A percentile compares a stretch with the other conserved stretches of the same genome.
phyloP scores from a whole-genome alignment of 495 filamentous ascomycete species.

The Endocarpon pusillum region DNA sequence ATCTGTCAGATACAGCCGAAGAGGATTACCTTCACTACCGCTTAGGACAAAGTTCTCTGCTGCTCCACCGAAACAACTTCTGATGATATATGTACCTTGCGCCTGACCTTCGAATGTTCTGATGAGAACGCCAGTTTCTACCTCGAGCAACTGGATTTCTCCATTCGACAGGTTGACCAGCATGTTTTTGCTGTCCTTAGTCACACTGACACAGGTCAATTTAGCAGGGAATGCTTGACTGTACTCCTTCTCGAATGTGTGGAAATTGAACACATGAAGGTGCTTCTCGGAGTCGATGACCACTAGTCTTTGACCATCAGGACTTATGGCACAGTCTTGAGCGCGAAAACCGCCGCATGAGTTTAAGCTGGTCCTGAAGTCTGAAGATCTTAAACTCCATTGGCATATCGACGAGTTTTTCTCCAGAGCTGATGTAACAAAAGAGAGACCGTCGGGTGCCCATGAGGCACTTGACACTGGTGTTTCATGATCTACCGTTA shows the following conservation, averaged over 20 bases:
- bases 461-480: slow-evolving; percentile 77
- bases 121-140: slow-evolving; percentile 54
- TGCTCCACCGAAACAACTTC: slow-evolving; percentile 73
- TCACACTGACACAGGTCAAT: slow-evolving; percentile 65
- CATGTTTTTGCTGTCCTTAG: slow-evolving; percentile 56
- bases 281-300: slow-evolving; percentile 52
- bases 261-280: slow-evolving; percentile 70
- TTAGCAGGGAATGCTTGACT: slow-evolving; percentile 46
- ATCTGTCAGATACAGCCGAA: background rate
- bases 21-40: slow-evolving; percentile 76
- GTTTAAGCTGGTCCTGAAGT: too few relatives aligned
- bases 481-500: slow-evolving; percentile 46
- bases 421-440: slow-evolving; percentile 71
- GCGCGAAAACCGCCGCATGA: slow-evolving; percentile 50
- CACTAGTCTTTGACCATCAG: slow-evolving; percentile 60
- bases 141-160: slow-evolving; percentile 58
- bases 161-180: slow-evolving; percentile 69
- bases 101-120: slow-evolving; percentile 56
- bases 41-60: slow-evolving; percentile 78
- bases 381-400: slow-evolving; percentile 40
- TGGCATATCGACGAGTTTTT: slow-evolving; percentile 43
- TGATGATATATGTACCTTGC: slow-evolving; percentile 57
- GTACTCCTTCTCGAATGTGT: slow-evolving; percentile 54
- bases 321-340: slow-evolving; percentile 68
- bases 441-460: slow-evolving; percentile 58